Conservation (phyloP, 202 grass and related monocot genomes). For the Brachypodium distachyon region DNA sequence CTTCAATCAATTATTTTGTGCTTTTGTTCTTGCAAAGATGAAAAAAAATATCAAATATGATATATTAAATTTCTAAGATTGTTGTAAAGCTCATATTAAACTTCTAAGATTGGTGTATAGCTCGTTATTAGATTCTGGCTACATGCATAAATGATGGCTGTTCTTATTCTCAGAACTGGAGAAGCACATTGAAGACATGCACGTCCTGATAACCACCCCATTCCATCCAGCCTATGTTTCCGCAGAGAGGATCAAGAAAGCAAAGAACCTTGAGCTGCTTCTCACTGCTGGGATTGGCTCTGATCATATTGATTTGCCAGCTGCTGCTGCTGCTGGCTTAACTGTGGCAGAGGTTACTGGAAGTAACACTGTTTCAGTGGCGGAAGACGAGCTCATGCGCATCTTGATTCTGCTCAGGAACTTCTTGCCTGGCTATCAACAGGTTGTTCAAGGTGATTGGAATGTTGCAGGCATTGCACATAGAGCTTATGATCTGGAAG, state of each 20-base stretch:
- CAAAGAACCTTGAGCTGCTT: slow-evolving; percentile 83
- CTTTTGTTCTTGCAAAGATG: not conserved
- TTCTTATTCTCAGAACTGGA: slow-evolving; percentile 58
- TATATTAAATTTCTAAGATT: not conserved
- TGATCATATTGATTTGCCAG: slow-evolving; percentile 81
- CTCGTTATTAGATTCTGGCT: not conserved
- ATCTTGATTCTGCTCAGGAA: slow-evolving; percentile 82
- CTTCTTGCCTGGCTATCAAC: slow-evolving; percentile 87
- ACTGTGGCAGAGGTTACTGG: slow-evolving; percentile 93
- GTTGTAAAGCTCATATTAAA: not conserved
- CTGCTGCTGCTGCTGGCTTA: slow-evolving; percentile 65
- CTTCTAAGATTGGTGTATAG: not conserved
- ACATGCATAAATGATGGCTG: not conserved
- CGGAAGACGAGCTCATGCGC: slow-evolving; percentile 90
- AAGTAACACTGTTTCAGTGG: slow-evolving; percentile 83
- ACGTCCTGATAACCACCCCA: slow-evolving; percentile 85
- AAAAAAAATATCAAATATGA: not conserved
- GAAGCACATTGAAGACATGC: slow-evolving; percentile 87
- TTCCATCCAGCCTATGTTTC: slow-evolving; percentile 96
- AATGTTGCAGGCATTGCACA: slow-evolving; percentile 82
- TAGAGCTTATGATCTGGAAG: slow-evolving; percentile 89
- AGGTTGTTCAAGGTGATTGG: slow-evolving; percentile 88
- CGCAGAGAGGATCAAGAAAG: slow-evolving; percentile 79
- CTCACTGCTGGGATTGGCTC: slow-evolving; percentile 96
- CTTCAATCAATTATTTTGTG: not conserved